Conservation (phyloP, 2,329 filamentous ascomycete species). For the Fusarium fracticaudum region DNA sequence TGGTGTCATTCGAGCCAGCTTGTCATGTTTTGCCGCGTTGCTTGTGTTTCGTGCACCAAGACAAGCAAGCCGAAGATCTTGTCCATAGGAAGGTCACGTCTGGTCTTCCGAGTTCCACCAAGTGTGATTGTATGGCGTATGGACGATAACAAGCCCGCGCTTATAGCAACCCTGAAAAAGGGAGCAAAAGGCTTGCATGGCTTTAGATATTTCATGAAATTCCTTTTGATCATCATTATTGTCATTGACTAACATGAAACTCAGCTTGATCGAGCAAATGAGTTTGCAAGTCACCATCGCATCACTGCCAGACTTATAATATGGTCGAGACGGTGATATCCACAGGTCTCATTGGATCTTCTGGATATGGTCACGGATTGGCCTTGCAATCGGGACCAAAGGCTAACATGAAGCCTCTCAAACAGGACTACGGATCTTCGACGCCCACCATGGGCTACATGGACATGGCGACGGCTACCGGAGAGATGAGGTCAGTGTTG, state of each 20-base stretch:
- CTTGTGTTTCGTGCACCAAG: conserved; percentile 21
- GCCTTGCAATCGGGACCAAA: conserved; percentile 7
- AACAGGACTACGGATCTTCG: conserved; percentile 66
- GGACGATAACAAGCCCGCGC: conserved; percentile 9
- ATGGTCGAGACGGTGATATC: conserved; percentile 4
- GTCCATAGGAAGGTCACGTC: conserved; percentile 7
- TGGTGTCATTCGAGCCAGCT: conserved; percentile 18
- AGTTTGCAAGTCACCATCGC: background rate
- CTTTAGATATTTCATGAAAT: background rate
- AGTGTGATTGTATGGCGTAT: conserved; percentile 23
- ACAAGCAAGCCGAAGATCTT: conserved; percentile 21
- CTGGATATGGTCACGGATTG: conserved; percentile 9
- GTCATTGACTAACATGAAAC: conserved; percentile 12
- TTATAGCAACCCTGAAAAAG: conserved; percentile 12
- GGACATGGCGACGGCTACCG: conserved; percentile 58
- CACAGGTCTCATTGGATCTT: background rate
- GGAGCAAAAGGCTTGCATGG: conserved; percentile 14
- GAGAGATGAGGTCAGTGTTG: conserved; percentile 65
- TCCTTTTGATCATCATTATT: background rate
- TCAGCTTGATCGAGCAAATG: background rate
- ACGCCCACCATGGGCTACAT: conserved; percentile 64
- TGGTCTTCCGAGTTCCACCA: conserved; percentile 28
- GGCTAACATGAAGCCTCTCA: conserved; percentile 39
- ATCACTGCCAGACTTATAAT: background rate
- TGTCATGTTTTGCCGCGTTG: conserved; percentile 18